phyloP scores from a whole-genome alignment of 2,329 filamentous ascomycete species.

The Tolypocladium inflatum region DNA sequence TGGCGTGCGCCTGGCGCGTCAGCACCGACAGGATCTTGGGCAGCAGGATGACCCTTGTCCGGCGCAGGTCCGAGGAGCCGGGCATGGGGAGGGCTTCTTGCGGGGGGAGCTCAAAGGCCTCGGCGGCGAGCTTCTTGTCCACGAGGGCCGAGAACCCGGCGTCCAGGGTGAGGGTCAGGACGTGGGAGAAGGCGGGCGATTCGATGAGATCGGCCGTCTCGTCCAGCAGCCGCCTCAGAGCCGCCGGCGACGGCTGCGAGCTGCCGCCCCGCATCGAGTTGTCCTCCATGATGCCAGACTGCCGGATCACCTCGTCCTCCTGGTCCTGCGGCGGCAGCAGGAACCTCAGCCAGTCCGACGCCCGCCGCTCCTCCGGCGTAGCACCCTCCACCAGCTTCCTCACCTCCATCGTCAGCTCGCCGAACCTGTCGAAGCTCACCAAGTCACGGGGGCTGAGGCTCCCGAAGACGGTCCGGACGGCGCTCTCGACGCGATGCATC shows the following conservation, averaged over 20 bases:
- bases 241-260: conserved; percentile 36
- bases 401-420: conserved; percentile 72
- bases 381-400: conserved; percentile 74
- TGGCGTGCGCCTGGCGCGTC: conserved; percentile 80
- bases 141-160: conserved; percentile 77
- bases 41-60: conserved; percentile 57
- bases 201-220: conserved; percentile 95
- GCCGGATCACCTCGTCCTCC: conserved; percentile 74
- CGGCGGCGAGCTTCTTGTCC: conserved; percentile 68
- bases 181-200: conserved; percentile 80
- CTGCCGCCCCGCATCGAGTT: conserved; percentile 25
- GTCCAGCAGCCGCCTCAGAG: conserved; percentile 77
- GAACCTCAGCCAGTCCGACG: conserved; percentile 67
- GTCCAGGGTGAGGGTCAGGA: conserved; percentile 79
- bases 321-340: conserved; percentile 71
- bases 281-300: conserved; percentile 67
- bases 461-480: conserved; percentile 86
- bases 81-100: conserved; percentile 27
- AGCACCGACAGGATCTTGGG: conserved; percentile 86
- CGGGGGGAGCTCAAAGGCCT: conserved; percentile 57
- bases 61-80: conserved; percentile 41
- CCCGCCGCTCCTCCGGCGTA: conserved; percentile 27
- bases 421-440: conserved; percentile 70
- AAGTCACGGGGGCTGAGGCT: conserved; percentile 80
- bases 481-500: conserved; percentile 70